phyloP scores from a whole-genome alignment of 2,329 filamentous ascomycete species.

The Graphilbum fragrans region DNA sequence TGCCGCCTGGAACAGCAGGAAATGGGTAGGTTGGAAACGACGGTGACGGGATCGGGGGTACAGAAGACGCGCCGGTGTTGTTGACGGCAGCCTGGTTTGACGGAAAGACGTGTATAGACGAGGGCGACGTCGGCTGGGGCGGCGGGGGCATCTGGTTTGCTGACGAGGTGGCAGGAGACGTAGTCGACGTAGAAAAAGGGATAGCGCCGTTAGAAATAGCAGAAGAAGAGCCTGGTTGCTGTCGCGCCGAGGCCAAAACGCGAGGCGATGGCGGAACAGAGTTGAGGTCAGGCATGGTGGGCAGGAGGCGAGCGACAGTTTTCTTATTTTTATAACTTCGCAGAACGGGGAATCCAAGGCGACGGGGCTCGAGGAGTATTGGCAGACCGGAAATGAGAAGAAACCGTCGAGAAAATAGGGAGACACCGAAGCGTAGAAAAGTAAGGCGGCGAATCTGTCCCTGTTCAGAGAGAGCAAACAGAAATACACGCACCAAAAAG shows the following conservation, averaged over 20 bases:
- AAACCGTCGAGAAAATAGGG: neutral
- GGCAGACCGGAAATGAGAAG: neutral
- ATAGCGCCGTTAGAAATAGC: neutral
- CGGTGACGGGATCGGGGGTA: conserved; percentile 19
- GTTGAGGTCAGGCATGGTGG: conserved; percentile 41
- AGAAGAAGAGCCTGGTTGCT: too few relatives aligned
- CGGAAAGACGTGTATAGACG: conserved; percentile 43
- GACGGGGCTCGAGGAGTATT: neutral
- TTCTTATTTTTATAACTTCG: too few relatives aligned
- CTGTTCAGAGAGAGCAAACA: too few relatives aligned
- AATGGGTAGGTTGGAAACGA: conserved; percentile 21
- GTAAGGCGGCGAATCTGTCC: too few relatives aligned
- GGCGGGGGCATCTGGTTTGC: conserved; percentile 26
- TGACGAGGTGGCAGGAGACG: neutral
- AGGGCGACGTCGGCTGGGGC: conserved; percentile 27
- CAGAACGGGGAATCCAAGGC: neutral
- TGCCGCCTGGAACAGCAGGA: conserved; percentile 9
- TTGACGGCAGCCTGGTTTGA: conserved; percentile 41
- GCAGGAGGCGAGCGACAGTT: too few relatives aligned
- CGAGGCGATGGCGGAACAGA: conserved; percentile 39
- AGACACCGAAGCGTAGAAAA: neutral
- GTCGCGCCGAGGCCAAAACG: conserved; percentile 27
- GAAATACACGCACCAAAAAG: too few relatives aligned
- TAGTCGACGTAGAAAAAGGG: neutral
- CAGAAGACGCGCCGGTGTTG: conserved; percentile 17